Base-by-base conservation (phyloP, 1,139 yeast species). In the Yamadazyma friedrichii region DNA sequence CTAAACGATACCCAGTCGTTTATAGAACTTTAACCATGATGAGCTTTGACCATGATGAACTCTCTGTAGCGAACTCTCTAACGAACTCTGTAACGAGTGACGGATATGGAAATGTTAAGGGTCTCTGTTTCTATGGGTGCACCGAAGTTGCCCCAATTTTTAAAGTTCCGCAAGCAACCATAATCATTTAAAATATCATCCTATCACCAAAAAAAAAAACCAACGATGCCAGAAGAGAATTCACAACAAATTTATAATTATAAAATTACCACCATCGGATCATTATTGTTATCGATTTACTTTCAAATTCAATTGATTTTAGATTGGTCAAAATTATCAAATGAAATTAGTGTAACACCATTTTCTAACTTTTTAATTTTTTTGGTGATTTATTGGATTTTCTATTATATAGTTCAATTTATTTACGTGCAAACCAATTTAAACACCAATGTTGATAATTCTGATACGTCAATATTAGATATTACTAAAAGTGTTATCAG, bases 311-410 rank as follows among this genome's bases (percentile, higher is more conserved):
- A 74, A 39, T 81, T 78, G 58, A 66, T 79, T 39, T 69, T 78
- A 13, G 82, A 82, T 25, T 51, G 47, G 31, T 64, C 78, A 51
- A 56, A 72, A 20, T 64, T 70, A 53, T 59, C 65, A 43, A 61
- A 64, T 48, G 66, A 71, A 35, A 73, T 76, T 37, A 42, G 49
- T 37, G 75, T 72, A 13, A 86, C 93, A 2, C 93, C 95, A 12
- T 86, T 85, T 65, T 78, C 88, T 3, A 79, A 80, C 17, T 78
- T 78, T 50, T 62, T 75, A 27, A 43, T 80, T 25, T 70, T 82
- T 24, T 60, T 78, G 3, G 61, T 78, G 36, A 62, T 73, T 16
- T 86, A 70, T 62, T 85, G 91, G 91, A 65, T 64, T 1, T 47
- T 80, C 27, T 64, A 77, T 33, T 74, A 76, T 47, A 44, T 78